Percentiles rank a stretch among this genome's conserved stretches.
phyloP scores from a whole-genome alignment of 495 filamentous ascomycete species.

The Aspergillus campestris region DNA sequence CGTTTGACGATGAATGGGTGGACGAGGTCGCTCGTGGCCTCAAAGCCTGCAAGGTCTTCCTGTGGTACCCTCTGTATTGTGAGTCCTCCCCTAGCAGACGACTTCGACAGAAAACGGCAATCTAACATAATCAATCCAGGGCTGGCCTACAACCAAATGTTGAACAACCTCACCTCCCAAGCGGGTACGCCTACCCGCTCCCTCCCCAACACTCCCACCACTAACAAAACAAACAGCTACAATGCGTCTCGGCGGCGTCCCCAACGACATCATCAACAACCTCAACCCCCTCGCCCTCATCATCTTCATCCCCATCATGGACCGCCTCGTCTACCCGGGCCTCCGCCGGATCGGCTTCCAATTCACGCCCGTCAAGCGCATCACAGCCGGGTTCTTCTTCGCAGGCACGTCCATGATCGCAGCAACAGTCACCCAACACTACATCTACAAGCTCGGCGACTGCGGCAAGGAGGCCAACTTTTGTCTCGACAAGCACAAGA shows the following conservation, averaged over 20 bases:
- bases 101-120: not conserved
- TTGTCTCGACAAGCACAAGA: conserved; percentile 25
- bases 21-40: conserved; percentile 63
- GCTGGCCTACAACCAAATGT: conserved; percentile 51
- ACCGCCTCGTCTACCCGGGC: conserved; percentile 58
- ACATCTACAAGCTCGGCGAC: conserved; percentile 56
- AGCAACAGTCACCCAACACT: conserved; percentile 57
- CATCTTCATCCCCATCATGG: conserved; percentile 71
- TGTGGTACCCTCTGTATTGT: conserved; percentile 64
- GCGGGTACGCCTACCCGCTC: no score
- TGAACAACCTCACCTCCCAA: conserved; percentile 68
- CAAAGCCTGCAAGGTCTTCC: conserved; percentile 58
- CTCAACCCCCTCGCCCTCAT: conserved; percentile 68
- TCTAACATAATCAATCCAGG: conserved; percentile 13
- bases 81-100: not conserved
- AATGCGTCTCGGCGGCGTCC: conserved; percentile 61
- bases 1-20: conserved; percentile 67
- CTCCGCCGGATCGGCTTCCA: conserved; percentile 54
- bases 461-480: conserved; percentile 48
- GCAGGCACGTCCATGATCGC: conserved; percentile 56
- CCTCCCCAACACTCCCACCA: no score
- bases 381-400: conserved; percentile 57
- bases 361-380: conserved; percentile 67
- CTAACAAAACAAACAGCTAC: conserved; percentile 22
- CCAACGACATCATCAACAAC: conserved; percentile 74